Evolutionary conservation across 305 asterid genomes (phyloP), one percentile per base, ranked within the genome.

Genomic region (Plantago coronopus): DNA sequence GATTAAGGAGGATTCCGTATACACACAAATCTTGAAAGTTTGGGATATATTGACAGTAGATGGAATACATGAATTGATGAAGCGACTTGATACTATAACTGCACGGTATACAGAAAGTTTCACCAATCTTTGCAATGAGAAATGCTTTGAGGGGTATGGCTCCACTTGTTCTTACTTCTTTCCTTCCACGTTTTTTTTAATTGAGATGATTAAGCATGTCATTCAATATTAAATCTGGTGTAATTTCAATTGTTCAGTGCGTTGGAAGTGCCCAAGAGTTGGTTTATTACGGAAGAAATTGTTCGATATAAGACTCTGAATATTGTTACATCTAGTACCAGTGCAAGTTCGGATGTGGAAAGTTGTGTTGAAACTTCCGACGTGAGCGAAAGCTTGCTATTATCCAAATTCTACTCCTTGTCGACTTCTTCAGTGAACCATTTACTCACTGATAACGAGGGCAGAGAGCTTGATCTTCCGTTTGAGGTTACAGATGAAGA

Each of bases 401-500:
- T 83, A 69, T 71, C 80, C 83, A 82, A 80, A 61, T 82, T 82
- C 62, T 84, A 80, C 72, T 74, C 87, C 14, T 62, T 81, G 68
- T 81, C 89, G 31, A 20, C 69, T 49, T 81, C 75, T 16, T 46
- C 70, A 37, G 79, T 79, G 48, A 81, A 76, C 12, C 80, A 84
- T 73, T 71, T 87, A 66, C 87, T 84, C 29, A 74, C 81, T 16
- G 84, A 76, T 50, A 46, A 13, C 0, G 76, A 68, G 23, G 89
- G 80, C 9, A 57, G 57, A 66, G 86, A 71, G 54, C 43, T 77
- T 25, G 84, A 78, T 69, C 75, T 84, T 16, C 95, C 94, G 1
- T 84, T 85, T 67, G 89, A 87, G 68, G 87, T 84, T 16, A 87
- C 87, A 22, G 76, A 80, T 21, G 86, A 85, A 63, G 89, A 85